Base-by-base conservation (phyloP, 352 stramenopile genomes). In the Phytophthora ohioensis region DNA sequence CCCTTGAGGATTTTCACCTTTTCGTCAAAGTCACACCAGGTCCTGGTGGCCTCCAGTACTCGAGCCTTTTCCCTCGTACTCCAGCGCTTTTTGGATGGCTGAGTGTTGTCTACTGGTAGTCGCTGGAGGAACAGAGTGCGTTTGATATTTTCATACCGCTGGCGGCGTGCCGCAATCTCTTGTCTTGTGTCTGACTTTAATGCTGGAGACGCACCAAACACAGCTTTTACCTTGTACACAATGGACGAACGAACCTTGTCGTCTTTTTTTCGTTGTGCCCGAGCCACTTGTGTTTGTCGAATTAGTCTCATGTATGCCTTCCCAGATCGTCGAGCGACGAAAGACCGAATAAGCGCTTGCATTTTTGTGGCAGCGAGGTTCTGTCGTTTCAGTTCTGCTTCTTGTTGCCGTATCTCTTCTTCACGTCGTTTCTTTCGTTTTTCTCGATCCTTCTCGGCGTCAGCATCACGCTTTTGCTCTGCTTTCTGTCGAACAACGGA, bases 171-270 rank as follows among this genome's bases (percentile, higher is more conserved):
- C 9, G 59, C 67, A 11, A 76, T 75, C 47, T 93, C 86, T 54
- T 84, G 72, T 11, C 68, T 65, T 1, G 86, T 93, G 64, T 92
- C 86, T 0, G 84, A 92, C 43, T 82, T 88, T 31, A 88, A 55
- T 2, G 57, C 43, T 21, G 80, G 75, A 0, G 78, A 72, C 4
- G 84, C 27, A 5, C 81, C 81, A 54, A 87, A 80, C 7, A 52
- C 69, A 45, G 71, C 57, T 57, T 80, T 79, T 12, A 81, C 38
- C 53, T 71, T 81, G 67, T 88, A 90, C 27, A 57, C 6, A 13
- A 90, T 47, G 9, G 78, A 85, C 4, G 53, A 51, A 5, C 81
- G 80, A 1, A 80, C 30, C 51, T 57, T 69, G 9, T 85, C 69
- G 31, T 90, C 81, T 46, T 77, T 87, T 42, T 77, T 53, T 3